Percentiles rank a stretch among this genome's conserved stretches.
phyloP scores from a whole-genome alignment of 2,329 filamentous ascomycete genomes.

The Blastomyces parvus region DNA sequence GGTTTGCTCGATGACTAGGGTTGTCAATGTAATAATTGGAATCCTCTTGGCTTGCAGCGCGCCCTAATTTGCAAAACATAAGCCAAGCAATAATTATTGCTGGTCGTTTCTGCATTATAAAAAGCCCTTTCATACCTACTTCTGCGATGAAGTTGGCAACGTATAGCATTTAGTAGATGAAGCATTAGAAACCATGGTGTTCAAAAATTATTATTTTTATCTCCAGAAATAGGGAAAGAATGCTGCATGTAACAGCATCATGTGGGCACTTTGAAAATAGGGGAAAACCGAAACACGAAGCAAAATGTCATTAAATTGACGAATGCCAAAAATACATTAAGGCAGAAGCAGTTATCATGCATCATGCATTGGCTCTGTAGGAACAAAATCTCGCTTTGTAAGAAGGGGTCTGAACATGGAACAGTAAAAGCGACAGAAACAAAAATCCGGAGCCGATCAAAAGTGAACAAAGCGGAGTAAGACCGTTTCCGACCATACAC shows the following conservation, averaged over 20 bases:
- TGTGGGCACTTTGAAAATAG: no score
- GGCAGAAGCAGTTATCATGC: background rate
- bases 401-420: no score
- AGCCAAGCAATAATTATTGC: background rate
- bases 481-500: background rate
- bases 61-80: background rate
- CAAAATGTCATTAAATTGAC: no score
- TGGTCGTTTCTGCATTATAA: background rate
- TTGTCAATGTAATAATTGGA: background rate
- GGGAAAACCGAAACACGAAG: no score
- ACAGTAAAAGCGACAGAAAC: background rate
- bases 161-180: background rate
- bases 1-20: constrained; percentile 2
- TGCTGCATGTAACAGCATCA: background rate
- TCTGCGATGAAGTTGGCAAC: background rate
- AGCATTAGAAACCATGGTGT: background rate
- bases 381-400: no score
- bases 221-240: background rate
- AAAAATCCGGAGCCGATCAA: background rate
- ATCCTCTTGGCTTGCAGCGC: background rate
- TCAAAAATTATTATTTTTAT: background rate
- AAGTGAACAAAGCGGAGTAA: background rate
- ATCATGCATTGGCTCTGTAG: no score
- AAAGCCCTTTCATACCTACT: no score
- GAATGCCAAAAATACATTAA: background rate